Evolutionary conservation across 139 green algal species (phyloP), one percentile per base, ranked within the genome.

Genomic region (Volvox africanus): DNA sequence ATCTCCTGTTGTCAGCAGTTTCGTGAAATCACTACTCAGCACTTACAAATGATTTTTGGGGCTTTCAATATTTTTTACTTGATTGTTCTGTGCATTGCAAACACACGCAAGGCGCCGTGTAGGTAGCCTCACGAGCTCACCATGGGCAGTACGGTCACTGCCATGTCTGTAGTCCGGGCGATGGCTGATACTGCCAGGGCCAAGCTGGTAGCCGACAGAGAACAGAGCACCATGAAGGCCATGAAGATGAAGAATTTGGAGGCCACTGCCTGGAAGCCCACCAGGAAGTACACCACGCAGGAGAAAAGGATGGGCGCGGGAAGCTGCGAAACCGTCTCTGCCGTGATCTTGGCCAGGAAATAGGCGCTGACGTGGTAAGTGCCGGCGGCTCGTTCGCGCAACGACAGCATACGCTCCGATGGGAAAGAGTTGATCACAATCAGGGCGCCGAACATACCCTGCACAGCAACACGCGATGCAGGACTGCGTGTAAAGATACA

Each of bases 361-460:
- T 96, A 96, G 24, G 94, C 94, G 1, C 78, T 92, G 1, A 68
- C 92, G 80, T 94, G 94, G 89, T 96, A 96, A 61, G 92, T 95
- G 88, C 93, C 92, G 11, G 92, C 87, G 26, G 94, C 94, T 1
- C 94, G 85, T 76, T 96, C 94, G 9, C 94, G 81, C 68, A 96
- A 80, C 1, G 88, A 84, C 36, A 96, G 89, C 67, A 95, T 86
- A 18, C 94, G 88, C 89, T 96, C 94, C 18, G 88, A 88, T 20
- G 94, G 94, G 88, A 96, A 96, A 20, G 75, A 91, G 90, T 96
- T 96, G 86, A 96, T 95, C 26, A 95, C 82, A 44, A 87, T 83
- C n/a, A 95, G 86, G 1, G 94, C 92, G 1, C 91, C 94, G 69
- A 95, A 95, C 67, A 95, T 93, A 79, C 93, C 94, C 85, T 89